Base-by-base conservation (phyloP, 192 early-diverging fungal species). In the Coemansia sp. region DNA sequence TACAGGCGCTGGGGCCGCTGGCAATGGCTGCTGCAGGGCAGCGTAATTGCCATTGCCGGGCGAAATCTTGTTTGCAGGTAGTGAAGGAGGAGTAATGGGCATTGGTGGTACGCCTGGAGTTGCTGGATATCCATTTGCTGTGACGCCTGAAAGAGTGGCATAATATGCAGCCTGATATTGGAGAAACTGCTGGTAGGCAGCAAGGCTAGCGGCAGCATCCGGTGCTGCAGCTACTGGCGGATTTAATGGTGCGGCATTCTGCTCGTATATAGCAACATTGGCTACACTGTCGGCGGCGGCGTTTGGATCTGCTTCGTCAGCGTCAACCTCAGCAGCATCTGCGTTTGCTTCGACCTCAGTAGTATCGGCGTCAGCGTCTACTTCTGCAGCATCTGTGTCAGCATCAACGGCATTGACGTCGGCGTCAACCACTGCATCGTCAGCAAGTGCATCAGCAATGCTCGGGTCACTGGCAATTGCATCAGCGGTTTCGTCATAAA, bases 401-500 rank as follows among this genome's bases (percentile, higher is more conserved):
- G 43, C 22, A 3, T 10, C 43, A 14, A 47, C 58, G 26, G 22
- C 0, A 22, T 22, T 22, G 22, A 22, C 22, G 22, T 24, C 43
- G 1, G 19, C 61, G 14, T 37, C 26, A 13, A 5, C 41, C 9
- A 2, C 41, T n/a, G 19, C 54, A 50, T 58, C 57, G 41, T 37
- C 16, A 26, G 29, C 51, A 1, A 37, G 49, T 8, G 38, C 62
- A 47, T 51, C 59, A 26, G 58, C 57, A 12, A 27, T 43, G 32
- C 14, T 26, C 35, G 49, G 29, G 38, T 62, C 35, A 11, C 8
- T 26, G n/a, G 57, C 39, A 53, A 53, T 47, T 43, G 43, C 48
- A 39, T 49, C 61, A 23, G 24, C 49, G 20, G 59, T 23, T 9
- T 66, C 54, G 41, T 71, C 62, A 49, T 77, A 77, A 14, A 77